Evolutionary conservation across 176 grass and related monocot genomes (phyloP).

Genomic region (Secale cereale): DNA sequence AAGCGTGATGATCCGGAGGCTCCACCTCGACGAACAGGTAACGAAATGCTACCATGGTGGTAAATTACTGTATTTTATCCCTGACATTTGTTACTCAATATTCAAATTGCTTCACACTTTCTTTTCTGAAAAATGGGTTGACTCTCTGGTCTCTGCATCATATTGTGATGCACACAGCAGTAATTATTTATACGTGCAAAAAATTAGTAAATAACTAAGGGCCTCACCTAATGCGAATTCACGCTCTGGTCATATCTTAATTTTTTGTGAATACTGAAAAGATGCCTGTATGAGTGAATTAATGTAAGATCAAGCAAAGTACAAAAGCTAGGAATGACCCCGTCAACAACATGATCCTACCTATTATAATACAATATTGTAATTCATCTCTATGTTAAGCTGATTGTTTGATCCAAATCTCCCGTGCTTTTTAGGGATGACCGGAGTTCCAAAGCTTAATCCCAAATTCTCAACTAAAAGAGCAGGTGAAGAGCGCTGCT

Average conservation of each 20-base stretch:
- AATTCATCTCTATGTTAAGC: not conserved
- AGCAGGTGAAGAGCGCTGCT: constrained; percentile 39
- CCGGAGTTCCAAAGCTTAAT: constrained; percentile 34
- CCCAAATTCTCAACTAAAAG: constrained; percentile 49
- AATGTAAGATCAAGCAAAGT: not conserved
- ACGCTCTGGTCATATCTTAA: not conserved
- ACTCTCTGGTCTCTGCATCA: no score
- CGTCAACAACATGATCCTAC: not conserved
- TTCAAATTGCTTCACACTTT: not conserved
- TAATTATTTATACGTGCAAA: not conserved
- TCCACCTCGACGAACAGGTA: constrained; percentile 34
- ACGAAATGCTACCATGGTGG: not conserved
- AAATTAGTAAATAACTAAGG: not conserved
- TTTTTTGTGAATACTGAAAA: not conserved
- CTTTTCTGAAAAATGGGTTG: no score
- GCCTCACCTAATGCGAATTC: not conserved
- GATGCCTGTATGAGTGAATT: not conserved
- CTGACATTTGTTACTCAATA: not conserved
- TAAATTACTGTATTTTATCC: not conserved
- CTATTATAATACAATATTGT: not conserved
- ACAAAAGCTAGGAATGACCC: not conserved
- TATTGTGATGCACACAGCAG: no score
- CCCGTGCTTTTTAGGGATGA: constrained; percentile 37
- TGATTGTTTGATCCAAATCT: not conserved
- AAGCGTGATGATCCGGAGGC: constrained; percentile 14